Base-by-base conservation (phyloP, 345 rosid genomes). In the Cardamine chenopodiifolia region DNA sequence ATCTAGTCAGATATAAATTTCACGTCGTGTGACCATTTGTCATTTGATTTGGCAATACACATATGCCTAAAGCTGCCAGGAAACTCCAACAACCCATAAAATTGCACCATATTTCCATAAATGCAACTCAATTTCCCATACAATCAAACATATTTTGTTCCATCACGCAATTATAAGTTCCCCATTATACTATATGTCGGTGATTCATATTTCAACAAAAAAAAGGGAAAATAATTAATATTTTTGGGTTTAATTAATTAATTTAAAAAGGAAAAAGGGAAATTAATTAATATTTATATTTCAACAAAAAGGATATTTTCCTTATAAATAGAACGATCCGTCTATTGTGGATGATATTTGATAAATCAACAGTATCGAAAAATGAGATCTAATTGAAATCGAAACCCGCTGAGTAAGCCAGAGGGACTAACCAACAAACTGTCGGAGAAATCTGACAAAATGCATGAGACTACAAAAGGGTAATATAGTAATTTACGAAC, bases 381-480 rank as follows among this genome's bases (percentile, higher is more conserved):
- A 10, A 22, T 22, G 42, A 13, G 42, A 57, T 57, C 8, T 57
- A 4, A 40, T 55, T 3, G 2, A 69, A 29, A 61, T 32, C 6
- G 8, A 48, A 76, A 77, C 62, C 72, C 72, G 61, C 72, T 37
- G 9, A 23, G 0, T 8, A 15, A 35, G 67, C 7, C 50, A 70
- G 80, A 71, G 39, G 61, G 70, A 54, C 40, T 56, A 39, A 2
- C 62, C 76, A 77, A 77, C 76, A 77, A 71, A 63, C 47, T 77
- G 76, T 71, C 76, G 80, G 80, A 58, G 20, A 34, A 65, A 17
- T 64, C 76, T 77, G 80, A 64, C 80, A 77, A 15, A 48, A 29
- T 50, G 68, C 81, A 71, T 71, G 81, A 65, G 72, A 65, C 42
- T 11, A 8, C 3, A 6, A 22, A 50, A 52, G 80, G 85, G 81